Evolutionary conservation across 495 filamentous ascomycete species (phyloP).

Genomic region (Pyrenopolyporus hunteri): DNA sequence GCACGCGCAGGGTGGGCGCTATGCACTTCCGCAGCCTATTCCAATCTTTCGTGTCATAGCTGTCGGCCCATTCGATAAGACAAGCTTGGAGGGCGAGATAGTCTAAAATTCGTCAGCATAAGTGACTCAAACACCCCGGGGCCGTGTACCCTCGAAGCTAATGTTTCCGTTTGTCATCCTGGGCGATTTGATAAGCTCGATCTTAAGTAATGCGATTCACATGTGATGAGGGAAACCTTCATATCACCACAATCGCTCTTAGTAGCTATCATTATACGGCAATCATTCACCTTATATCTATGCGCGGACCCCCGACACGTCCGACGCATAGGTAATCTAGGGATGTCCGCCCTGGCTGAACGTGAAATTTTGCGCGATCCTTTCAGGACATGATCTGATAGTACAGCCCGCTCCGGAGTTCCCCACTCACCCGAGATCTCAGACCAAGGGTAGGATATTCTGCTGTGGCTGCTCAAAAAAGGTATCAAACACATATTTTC

Average conservation of each 20-base stretch:
- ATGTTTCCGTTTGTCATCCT: conserved; percentile 36
- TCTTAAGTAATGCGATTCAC: not conserved
- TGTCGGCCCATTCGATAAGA: conserved; percentile 79
- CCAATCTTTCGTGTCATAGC: conserved; percentile 86
- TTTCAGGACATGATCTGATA: not conserved
- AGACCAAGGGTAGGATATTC: not conserved
- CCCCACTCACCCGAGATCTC: conserved; percentile 24
- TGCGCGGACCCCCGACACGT: conserved; percentile 27
- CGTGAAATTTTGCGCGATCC: conserved; percentile 4
- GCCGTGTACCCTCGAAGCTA: conserved; percentile 41
- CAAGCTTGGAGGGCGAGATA: conserved; percentile 60
- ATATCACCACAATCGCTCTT: not conserved
- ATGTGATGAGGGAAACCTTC: not conserved
- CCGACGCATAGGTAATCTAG: conserved; percentile 1
- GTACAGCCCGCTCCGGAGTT: conserved; percentile 10
- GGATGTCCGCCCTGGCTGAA: not conserved
- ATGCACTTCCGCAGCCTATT: conserved; percentile 71
- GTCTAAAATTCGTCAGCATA: conserved; percentile 44
- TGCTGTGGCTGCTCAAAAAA: not conserved
- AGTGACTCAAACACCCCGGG: not conserved
- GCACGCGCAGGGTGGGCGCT: conserved; percentile 68
- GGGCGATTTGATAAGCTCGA: not conserved
- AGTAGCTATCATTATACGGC: conserved; percentile 9
- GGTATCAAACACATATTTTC: not conserved
- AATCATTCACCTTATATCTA: not conserved